These are phyloP conservation scores for Pinus tabuliformis DNA, from an alignment of 75 land plant genomes.

Conservation along the genomic window DNA sequence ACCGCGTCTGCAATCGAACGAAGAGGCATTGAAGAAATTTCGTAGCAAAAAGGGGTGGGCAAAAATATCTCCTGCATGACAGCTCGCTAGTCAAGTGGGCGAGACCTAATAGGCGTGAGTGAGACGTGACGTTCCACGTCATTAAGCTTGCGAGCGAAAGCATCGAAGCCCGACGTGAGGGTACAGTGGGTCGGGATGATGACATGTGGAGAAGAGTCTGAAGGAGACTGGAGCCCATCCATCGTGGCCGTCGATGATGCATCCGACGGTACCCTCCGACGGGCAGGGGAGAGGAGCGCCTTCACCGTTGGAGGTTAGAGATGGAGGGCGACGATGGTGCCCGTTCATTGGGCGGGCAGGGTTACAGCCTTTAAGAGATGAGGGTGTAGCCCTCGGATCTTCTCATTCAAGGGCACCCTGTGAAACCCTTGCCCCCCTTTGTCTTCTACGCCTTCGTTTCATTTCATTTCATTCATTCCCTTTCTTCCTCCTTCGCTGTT, in stretches of 20 bases:
- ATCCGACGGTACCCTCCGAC: slow-evolving; percentile 3
- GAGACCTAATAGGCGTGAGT: no score
- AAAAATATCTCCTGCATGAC: no score
- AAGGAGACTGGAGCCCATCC: not conserved
- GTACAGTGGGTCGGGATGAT: not conserved
- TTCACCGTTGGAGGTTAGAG: not conserved
- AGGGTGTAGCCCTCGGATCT: not conserved
- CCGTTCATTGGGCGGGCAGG: slow-evolving; percentile 7
- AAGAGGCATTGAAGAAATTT: no score
- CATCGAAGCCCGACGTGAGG: no score
- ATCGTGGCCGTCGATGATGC: slow-evolving; percentile 15
- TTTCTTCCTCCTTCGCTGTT: not conserved
- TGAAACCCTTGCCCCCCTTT: slow-evolving; percentile 7
- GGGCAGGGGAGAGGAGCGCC: slow-evolving; percentile 1
- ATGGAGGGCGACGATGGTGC: slow-evolving; percentile 7
- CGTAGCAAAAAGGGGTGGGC: no score
- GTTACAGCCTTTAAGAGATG: slow-evolving; percentile 16
- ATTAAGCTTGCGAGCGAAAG: no score
- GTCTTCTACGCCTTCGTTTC: not conserved
- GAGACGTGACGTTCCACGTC: no score
- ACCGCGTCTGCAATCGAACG: no score
- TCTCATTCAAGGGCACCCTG: slow-evolving; percentile 5
- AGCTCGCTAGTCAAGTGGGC: no score
- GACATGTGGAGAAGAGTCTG: not conserved
- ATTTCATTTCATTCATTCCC: not conserved